A percentile compares a stretch with the other conserved stretches of the same genome.
Evolutionary conservation across 768 basidiomycete genomes (phyloP).

Genomic region (Collybia sordida): DNA sequence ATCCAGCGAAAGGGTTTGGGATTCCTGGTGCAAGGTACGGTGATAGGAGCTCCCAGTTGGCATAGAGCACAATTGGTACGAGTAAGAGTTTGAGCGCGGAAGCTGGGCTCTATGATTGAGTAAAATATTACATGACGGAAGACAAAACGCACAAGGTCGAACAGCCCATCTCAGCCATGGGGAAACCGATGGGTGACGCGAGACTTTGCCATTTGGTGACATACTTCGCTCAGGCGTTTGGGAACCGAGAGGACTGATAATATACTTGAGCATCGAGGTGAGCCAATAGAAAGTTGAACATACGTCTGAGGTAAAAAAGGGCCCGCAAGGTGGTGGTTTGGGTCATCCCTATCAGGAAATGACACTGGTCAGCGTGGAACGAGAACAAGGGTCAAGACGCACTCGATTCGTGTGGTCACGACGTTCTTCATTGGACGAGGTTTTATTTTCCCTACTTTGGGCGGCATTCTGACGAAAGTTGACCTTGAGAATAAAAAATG

Average conservation of each 20-base stretch:
- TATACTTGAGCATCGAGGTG: conserved; percentile 9
- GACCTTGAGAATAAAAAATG: too few relatives aligned
- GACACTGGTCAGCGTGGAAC: neutral
- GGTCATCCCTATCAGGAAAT: conserved; percentile 43
- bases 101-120: conserved; percentile 29
- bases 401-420: conserved; percentile 27
- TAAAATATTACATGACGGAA: neutral
- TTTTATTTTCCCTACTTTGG: conserved; percentile 1
- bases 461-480: neutral
- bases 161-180: conserved; percentile 71
- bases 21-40: conserved; percentile 44
- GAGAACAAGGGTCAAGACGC: conserved; percentile 10
- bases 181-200: conserved; percentile 19
- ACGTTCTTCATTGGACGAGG: neutral
- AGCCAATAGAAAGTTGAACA: conserved; percentile 14
- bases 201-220: conserved; percentile 9
- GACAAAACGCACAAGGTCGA: conserved; percentile 56
- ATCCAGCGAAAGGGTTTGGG: conserved; percentile 69
- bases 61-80: conserved; percentile 57
- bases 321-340: conserved; percentile 59
- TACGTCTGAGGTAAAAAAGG: conserved; percentile 67
- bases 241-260: conserved; percentile 37
- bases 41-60: conserved; percentile 59
- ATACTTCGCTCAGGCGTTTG: conserved; percentile 32
- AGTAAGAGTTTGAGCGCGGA: conserved; percentile 68